phyloP scores from a whole-genome alignment of 305 asterid genomes.

The Ajuga reptans region DNA sequence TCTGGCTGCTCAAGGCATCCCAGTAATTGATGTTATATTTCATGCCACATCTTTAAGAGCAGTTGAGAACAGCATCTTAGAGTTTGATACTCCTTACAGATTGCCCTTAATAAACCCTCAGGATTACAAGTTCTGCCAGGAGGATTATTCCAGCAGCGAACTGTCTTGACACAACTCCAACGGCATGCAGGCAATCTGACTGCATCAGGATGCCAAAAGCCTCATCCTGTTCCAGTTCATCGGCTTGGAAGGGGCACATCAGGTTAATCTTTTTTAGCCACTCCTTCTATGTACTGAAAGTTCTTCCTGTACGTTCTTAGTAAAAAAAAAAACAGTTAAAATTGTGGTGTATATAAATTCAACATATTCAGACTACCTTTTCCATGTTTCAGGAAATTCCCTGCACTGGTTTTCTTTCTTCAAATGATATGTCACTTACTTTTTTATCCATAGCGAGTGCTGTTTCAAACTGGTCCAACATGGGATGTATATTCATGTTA shows the following conservation, averaged over 20 bases:
- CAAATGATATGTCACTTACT: background rate
- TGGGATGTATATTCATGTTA: slow-evolving; percentile 1
- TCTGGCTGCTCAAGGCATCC: slow-evolving; percentile 3
- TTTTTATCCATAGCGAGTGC: background rate
- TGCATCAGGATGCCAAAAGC: slow-evolving; percentile 37
- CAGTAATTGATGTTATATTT: slow-evolving; percentile 2
- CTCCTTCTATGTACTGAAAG: background rate
- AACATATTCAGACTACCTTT: background rate
- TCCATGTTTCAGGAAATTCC: background rate
- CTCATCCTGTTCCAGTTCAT: slow-evolving; percentile 85
- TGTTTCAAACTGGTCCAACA: slow-evolving; percentile 1
- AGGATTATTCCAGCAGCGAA: slow-evolving; percentile 92
- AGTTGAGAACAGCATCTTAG: slow-evolving; percentile 4
- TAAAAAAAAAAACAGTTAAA: slow-evolving; percentile 1
- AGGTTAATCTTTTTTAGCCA: slow-evolving; percentile 39
- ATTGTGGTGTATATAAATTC: background rate
- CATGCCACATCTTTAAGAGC: background rate
- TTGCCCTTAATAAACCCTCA: slow-evolving; percentile 81
- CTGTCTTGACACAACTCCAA: slow-evolving; percentile 79
- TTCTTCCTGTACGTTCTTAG: background rate
- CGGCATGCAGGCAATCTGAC: slow-evolving; percentile 36
- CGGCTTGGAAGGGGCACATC: slow-evolving; percentile 98
- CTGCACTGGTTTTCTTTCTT: background rate
- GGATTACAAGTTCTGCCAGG: slow-evolving; percentile 97
- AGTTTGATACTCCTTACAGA: slow-evolving; percentile 38